These are phyloP conservation scores for Pyrenophora seminiperda DNA, from an alignment of 2,329 filamentous ascomycete genomes.

Conservation along the genomic window DNA sequence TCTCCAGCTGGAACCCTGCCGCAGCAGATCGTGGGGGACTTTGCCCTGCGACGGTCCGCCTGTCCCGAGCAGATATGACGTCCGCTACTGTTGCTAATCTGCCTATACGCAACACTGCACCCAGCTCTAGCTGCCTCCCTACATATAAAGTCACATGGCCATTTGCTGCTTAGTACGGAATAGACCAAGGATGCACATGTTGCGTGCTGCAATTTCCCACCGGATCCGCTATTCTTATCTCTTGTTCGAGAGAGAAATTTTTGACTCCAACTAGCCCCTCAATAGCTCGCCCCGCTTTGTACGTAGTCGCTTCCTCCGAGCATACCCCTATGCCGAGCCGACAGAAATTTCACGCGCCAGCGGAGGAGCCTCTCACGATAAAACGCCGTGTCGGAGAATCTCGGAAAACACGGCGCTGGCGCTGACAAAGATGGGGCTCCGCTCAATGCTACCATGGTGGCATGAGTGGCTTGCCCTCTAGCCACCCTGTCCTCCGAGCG, in stretches of 20 bases:
- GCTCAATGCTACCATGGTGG: conserved; percentile 26
- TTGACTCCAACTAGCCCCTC: conserved; percentile 27
- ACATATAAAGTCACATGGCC: too few species aligned
- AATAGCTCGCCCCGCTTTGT: conserved; percentile 36
- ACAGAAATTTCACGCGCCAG: conserved; percentile 30
- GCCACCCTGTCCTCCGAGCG: conserved; percentile 22
- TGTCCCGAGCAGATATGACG: conserved; percentile 26
- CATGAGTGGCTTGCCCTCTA: too few species aligned
- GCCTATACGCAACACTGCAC: conserved; percentile 7
- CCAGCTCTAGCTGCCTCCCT: not conserved
- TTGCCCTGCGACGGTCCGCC: conserved; percentile 25
- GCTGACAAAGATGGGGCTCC: conserved; percentile 20
- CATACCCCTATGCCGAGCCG: conserved; percentile 30
- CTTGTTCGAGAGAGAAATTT: conserved; percentile 30
- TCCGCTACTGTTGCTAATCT: conserved; percentile 13
- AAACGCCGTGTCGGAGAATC: conserved; percentile 32
- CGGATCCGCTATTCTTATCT: conserved; percentile 38
- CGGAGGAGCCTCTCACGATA: conserved; percentile 17
- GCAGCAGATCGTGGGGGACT: conserved; percentile 34
- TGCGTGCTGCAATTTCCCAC: conserved; percentile 5
- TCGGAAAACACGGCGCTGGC: conserved; percentile 20
- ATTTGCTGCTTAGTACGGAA: not conserved
- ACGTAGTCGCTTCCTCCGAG: conserved; percentile 30
- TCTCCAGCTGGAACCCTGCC: conserved; percentile 24
- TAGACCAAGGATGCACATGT: conserved; percentile 2